A percentile compares a stretch with the other conserved stretches of the same genome.
Conservation (phyloP, 768 basidiomycete genomes). For the Cystofilobasidium ferigula region DNA sequence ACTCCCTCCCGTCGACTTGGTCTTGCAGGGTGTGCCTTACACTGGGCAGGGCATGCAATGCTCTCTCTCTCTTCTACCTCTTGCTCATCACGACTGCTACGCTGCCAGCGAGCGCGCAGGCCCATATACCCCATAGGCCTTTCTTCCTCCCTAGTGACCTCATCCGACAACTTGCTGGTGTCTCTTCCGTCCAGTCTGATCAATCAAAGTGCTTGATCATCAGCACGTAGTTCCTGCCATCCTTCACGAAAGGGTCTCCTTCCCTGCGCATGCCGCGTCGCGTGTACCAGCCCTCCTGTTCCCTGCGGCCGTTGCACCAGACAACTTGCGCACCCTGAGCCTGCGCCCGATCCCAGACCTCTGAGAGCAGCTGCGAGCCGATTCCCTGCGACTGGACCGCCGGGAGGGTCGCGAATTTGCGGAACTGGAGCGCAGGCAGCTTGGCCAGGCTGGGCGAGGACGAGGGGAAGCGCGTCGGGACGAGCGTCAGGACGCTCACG, state of each 20-base stretch:
- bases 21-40: too few relatives aligned
- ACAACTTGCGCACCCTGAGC: background rate
- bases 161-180: too few relatives aligned
- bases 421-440: background rate
- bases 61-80: too few relatives aligned
- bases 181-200: background rate
- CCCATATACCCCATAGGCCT: too few relatives aligned
- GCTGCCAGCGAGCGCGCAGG: too few relatives aligned
- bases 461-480: background rate
- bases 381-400: background rate
- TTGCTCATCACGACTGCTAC: too few relatives aligned
- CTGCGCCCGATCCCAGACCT: background rate
- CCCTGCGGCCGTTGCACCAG: background rate
- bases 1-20: too few relatives aligned
- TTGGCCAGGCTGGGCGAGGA: background rate
- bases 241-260: background rate
- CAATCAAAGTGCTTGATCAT: background rate
- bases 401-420: constrained; percentile 4
- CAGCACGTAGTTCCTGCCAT: background rate
- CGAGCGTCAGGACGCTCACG: constrained; percentile 1
- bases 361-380: background rate
- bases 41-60: too few relatives aligned
- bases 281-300: constrained; percentile 3
- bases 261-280: background rate
- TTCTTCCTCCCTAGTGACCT: too few relatives aligned